phyloP scores from a whole-genome alignment of 345 rosid species.

The Melastoma malabathricum region DNA sequence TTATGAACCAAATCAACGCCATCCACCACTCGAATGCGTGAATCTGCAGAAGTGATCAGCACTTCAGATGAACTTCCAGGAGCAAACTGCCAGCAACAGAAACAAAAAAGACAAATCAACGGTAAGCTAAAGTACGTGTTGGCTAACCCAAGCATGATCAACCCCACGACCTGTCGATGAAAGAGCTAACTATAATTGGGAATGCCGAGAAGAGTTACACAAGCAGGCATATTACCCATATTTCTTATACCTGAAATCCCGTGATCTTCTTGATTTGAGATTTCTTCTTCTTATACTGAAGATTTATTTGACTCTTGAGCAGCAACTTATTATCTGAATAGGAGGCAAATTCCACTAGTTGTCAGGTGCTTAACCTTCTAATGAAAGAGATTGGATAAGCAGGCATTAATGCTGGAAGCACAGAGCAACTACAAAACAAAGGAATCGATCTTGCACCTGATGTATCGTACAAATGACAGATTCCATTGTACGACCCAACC shows the following conservation, averaged over 20 bases:
- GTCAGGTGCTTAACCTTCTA: neutral
- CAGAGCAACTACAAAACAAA: too few relatives aligned
- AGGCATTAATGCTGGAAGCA: too few relatives aligned
- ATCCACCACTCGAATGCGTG: constrained; percentile 74
- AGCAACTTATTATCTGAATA: constrained; percentile 75
- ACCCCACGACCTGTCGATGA: too few relatives aligned
- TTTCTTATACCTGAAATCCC: constrained; percentile 75
- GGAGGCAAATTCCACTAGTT: too few relatives aligned
- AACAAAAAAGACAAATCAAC: neutral
- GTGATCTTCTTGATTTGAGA: constrained; percentile 85
- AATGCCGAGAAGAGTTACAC: neutral
- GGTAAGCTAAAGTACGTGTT: neutral
- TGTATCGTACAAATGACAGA: constrained; percentile 59
- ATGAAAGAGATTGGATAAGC: neutral
- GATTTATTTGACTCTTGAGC: constrained; percentile 51
- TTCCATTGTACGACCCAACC: constrained; percentile 91
- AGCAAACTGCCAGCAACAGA: constrained; percentile 45
- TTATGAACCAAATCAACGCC: constrained; percentile 73
- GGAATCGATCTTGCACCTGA: constrained; percentile 30
- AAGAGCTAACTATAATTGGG: neutral
- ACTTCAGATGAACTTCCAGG: constrained; percentile 91
- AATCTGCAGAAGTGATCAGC: constrained; percentile 90
- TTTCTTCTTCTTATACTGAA: constrained; percentile 89
- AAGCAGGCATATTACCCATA: neutral
- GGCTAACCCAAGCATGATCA: too few relatives aligned